A percentile compares a stretch with the other conserved stretches of the same genome.
Evolutionary conservation across 441 rosid species (phyloP).

Genomic region (Cnidoscolus chayamansa): DNA sequence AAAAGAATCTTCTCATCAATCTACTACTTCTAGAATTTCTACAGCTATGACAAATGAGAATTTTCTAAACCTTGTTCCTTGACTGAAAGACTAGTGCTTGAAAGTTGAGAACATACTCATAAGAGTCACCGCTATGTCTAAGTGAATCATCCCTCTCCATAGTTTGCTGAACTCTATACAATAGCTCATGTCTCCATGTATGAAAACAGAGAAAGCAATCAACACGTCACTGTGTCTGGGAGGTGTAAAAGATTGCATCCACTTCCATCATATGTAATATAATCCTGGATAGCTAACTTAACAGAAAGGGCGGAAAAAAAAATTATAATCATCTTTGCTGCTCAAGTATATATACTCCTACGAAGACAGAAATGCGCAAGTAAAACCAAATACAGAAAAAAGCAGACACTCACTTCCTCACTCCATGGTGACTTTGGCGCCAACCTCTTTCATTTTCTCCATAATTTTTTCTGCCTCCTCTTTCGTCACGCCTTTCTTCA

Average conservation of each 20-base stretch:
- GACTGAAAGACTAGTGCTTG: background rate
- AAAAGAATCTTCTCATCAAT: background rate
- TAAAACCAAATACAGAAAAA: constrained; percentile 11
- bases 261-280: background rate
- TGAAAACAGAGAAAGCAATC: background rate
- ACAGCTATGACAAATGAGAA: background rate
- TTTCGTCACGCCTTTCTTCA: constrained; percentile 81
- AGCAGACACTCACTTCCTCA: constrained; percentile 30
- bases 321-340: too few relatives aligned
- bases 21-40: background rate
- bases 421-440: constrained; percentile 76
- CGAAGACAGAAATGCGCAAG: background rate
- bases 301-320: too few relatives aligned
- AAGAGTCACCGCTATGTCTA: background rate
- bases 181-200: background rate
- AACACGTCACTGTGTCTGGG: background rate
- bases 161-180: background rate
- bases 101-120: background rate
- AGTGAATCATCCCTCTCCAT: background rate
- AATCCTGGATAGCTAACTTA: constrained; percentile 1
- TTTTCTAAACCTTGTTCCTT: background rate
- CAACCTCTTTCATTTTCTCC: constrained; percentile 71
- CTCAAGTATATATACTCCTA: background rate
- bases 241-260: background rate
- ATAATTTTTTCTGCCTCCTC: constrained; percentile 84